phyloP scores from a whole-genome alignment of 768 basidiomycete species.

The Rhizopogon rudus region DNA sequence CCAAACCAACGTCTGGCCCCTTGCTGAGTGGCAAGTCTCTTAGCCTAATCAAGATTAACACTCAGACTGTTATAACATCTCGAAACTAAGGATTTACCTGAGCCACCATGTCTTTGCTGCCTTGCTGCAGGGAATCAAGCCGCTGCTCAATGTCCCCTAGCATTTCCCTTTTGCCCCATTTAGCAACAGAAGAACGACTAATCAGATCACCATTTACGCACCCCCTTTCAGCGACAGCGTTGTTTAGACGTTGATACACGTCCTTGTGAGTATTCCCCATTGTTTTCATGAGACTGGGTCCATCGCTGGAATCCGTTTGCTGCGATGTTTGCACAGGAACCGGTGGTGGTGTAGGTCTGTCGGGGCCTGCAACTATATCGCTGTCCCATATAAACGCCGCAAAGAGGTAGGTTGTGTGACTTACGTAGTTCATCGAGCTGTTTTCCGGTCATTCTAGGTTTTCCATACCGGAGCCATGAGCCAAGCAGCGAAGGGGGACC shows the following conservation, averaged over 20 bases:
- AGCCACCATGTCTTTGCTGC: slow-evolving; percentile 58
- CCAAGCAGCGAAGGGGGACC: slow-evolving; percentile 53
- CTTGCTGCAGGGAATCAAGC: slow-evolving; percentile 59
- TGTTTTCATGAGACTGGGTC: slow-evolving; percentile 21
- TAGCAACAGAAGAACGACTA: neutral
- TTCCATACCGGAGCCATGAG: slow-evolving; percentile 49
- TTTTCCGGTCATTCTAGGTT: slow-evolving; percentile 46
- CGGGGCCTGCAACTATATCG: slow-evolving; percentile 56
- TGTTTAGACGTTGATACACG: slow-evolving; percentile 42
- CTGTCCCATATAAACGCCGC: neutral
- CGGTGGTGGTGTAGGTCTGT: slow-evolving; percentile 45
- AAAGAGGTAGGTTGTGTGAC: neutral
- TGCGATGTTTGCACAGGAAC: slow-evolving; percentile 6
- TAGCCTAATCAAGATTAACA: slow-evolving; percentile 39
- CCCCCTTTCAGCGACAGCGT: slow-evolving; percentile 63
- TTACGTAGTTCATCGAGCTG: slow-evolving; percentile 56
- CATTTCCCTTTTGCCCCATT: slow-evolving; percentile 41
- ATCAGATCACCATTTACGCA: slow-evolving; percentile 21
- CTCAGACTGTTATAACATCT: no score
- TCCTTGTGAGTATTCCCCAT: slow-evolving; percentile 33
- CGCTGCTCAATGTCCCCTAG: slow-evolving; percentile 57
- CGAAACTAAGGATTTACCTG: slow-evolving; percentile 36
- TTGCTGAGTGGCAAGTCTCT: slow-evolving; percentile 57
- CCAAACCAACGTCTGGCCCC: slow-evolving; percentile 64
- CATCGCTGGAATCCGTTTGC: slow-evolving; percentile 16